These are phyloP conservation scores for Capillidium rhysosporum DNA, from an alignment of 371 early-diverging fungal species.

Conservation along the genomic window DNA sequence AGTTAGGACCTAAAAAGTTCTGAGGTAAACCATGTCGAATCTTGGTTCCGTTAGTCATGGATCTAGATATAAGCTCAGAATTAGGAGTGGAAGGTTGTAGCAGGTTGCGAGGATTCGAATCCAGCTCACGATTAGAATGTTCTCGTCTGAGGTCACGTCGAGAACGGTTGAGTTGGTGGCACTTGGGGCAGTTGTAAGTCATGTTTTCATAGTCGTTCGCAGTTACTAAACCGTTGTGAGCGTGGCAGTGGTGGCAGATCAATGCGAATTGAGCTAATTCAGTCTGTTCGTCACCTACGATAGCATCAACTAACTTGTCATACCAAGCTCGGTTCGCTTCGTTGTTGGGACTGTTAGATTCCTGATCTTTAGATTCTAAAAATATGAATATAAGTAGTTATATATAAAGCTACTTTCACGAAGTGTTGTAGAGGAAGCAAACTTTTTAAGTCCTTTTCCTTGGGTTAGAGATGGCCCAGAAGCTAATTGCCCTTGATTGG, in stretches of 20 bases:
- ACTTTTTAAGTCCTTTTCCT: neutral
- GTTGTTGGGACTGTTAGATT: neutral
- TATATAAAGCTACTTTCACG: neutral
- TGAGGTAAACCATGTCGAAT: neutral
- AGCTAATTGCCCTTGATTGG: neutral
- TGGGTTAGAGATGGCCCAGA: neutral
- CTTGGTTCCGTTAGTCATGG: neutral
- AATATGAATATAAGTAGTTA: neutral
- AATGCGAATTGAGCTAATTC: conserved; percentile 51
- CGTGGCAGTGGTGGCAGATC: conserved; percentile 70
- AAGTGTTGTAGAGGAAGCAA: neutral
- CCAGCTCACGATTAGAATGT: neutral
- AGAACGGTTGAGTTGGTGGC: conserved; percentile 22
- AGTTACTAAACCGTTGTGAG: conserved; percentile 78
- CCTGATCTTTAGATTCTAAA: neutral
- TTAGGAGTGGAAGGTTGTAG: neutral
- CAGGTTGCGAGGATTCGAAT: neutral
- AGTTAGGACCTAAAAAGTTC: neutral
- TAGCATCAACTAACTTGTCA: conserved; percentile 63
- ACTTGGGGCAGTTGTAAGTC: conserved; percentile 28
- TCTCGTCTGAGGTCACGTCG: conserved; percentile 8
- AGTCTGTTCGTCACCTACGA: conserved; percentile 67
- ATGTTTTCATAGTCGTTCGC: conserved; percentile 56
- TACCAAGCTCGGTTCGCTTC: conserved; percentile 31
- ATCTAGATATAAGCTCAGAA: neutral